These are phyloP conservation scores for Rhizophagus sp. DNA, from an alignment of 192 early-diverging fungal species.

Conservation along the genomic window DNA sequence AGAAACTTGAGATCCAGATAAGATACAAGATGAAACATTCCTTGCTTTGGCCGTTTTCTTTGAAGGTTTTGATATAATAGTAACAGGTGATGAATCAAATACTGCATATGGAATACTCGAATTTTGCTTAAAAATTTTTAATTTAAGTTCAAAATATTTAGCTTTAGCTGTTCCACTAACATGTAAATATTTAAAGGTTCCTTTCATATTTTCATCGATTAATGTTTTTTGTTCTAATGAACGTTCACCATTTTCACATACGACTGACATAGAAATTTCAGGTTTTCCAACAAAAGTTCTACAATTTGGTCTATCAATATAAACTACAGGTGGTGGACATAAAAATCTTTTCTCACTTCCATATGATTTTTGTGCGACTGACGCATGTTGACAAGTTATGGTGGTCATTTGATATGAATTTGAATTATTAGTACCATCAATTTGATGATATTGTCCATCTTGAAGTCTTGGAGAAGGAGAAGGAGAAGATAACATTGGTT, in stretches of 20 bases:
- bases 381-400: constrained; percentile 79
- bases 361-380: constrained; percentile 93
- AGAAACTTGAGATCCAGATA: constrained; percentile 72
- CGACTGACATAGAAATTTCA: constrained; percentile 63
- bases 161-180: constrained; percentile 80
- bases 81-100: constrained; percentile 72
- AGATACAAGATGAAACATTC: constrained; percentile 76
- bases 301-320: constrained; percentile 47
- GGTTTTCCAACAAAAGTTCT: constrained; percentile 51
- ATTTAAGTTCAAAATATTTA: constrained; percentile 72
- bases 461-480: constrained; percentile 1
- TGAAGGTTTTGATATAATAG: constrained; percentile 91
- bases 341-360: constrained; percentile 87
- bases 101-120: constrained; percentile 51
- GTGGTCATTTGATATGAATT: constrained; percentile 57
- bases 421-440: constrained; percentile 29
- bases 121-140: constrained; percentile 58
- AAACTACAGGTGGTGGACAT: constrained; percentile 75
- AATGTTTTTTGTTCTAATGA: constrained; percentile 49
- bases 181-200: constrained; percentile 74
- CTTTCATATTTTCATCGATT: constrained; percentile 55
- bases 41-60: constrained; percentile 87
- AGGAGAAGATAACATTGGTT: not conserved
- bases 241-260: constrained; percentile 51
- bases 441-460: constrained; percentile 28